Conservation (phyloP, 2,329 filamentous ascomycete species). For the Sarocladium kiliense region DNA sequence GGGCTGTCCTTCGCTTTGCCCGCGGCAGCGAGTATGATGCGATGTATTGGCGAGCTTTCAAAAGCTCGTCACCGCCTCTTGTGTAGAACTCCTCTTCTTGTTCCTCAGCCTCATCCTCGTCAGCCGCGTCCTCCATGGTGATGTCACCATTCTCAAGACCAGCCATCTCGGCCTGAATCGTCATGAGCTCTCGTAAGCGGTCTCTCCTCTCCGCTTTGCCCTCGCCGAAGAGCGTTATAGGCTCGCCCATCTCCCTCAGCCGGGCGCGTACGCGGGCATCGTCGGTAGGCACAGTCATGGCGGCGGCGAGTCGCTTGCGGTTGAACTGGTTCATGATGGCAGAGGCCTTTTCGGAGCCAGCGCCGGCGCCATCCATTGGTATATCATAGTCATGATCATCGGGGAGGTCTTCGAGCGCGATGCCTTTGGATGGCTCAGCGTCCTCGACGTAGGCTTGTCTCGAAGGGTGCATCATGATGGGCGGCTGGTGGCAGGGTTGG, state of each 20-base stretch:
- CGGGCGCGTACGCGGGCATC: slow-evolving; percentile 78
- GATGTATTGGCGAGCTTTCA: slow-evolving; percentile 73
- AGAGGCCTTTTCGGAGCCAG: slow-evolving; percentile 75
- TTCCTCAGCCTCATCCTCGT: slow-evolving; percentile 61
- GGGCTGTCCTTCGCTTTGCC: slow-evolving; percentile 69
- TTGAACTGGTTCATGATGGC: slow-evolving; percentile 85
- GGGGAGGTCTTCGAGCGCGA: slow-evolving; percentile 46
- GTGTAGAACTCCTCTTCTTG: slow-evolving; percentile 96
- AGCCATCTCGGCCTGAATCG: slow-evolving; percentile 62
- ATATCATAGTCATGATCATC: slow-evolving; percentile 82
- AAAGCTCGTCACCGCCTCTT: slow-evolving; percentile 66
- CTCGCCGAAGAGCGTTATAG: slow-evolving; percentile 91
- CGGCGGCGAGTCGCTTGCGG: slow-evolving; percentile 82
- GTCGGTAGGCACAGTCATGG: slow-evolving; percentile 89
- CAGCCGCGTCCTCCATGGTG: slow-evolving; percentile 53
- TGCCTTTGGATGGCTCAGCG: slow-evolving; percentile 48
- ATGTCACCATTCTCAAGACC: slow-evolving; percentile 52
- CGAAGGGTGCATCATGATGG: slow-evolving; percentile 71
- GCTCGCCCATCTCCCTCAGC: slow-evolving; percentile 84
- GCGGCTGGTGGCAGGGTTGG: not conserved
- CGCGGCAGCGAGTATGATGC: slow-evolving; percentile 79
- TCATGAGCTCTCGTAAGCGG: slow-evolving; percentile 75
- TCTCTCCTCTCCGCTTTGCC: slow-evolving; percentile 81
- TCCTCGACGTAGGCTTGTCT: slow-evolving; percentile 95
- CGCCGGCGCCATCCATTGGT: slow-evolving; percentile 57